These are phyloP conservation scores for Zychaea mexicana DNA, from an alignment of 371 early-diverging fungal genomes.

Conservation along the genomic window DNA sequence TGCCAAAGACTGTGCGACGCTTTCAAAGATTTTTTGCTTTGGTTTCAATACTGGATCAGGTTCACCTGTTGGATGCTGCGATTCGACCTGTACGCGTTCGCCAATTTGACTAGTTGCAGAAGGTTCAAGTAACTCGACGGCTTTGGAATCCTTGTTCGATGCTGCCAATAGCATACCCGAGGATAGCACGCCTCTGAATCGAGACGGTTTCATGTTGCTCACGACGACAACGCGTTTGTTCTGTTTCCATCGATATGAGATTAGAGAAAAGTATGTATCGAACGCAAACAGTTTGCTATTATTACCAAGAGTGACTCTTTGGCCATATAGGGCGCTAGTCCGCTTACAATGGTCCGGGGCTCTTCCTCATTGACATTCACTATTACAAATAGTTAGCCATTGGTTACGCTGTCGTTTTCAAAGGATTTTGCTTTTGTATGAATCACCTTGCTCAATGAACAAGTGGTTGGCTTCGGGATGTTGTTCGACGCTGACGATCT, in stretches of 20 bases:
- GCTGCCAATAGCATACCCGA: constrained; percentile 67
- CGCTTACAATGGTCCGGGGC: constrained; percentile 78
- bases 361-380: constrained; percentile 68
- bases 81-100: constrained; percentile 40
- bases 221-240: constrained; percentile 56
- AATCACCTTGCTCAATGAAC: constrained; percentile 79
- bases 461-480: constrained; percentile 78
- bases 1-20: constrained; percentile 35
- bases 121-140: constrained; percentile 50
- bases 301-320: constrained; percentile 46
- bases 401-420: no score
- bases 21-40: constrained; percentile 59
- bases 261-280: neutral
- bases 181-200: constrained; percentile 60
- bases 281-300: no score
- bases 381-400: constrained; percentile 5
- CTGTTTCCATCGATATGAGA: no score
- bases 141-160: constrained; percentile 25
- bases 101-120: constrained; percentile 43
- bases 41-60: constrained; percentile 52
- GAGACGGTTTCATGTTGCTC: constrained; percentile 61
- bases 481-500: constrained; percentile 59
- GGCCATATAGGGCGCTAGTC: constrained; percentile 67
- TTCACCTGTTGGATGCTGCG: constrained; percentile 8
- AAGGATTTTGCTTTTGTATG: no score